Conservation (phyloP, 164 flowering plant genomes). For the Aristolochia fimbriata region DNA sequence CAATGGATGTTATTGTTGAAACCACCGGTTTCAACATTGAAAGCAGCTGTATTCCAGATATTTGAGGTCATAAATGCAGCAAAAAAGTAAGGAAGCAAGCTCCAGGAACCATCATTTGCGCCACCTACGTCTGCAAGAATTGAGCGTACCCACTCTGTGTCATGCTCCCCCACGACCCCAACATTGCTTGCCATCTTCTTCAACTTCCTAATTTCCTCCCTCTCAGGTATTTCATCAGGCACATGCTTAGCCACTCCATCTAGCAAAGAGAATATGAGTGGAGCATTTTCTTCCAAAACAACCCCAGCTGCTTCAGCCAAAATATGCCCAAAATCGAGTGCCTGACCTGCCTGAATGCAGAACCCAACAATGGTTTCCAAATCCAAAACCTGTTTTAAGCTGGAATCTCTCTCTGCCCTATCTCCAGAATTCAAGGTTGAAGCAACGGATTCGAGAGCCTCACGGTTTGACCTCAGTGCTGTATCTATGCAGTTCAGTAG, state of each 20-base stretch:
- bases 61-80: slow-evolving; percentile 80
- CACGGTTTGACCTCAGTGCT: slow-evolving; percentile 79
- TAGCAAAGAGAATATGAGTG: slow-evolving; percentile 67
- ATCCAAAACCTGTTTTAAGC: slow-evolving; percentile 69
- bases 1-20: slow-evolving; percentile 92
- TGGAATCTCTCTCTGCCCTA: slow-evolving; percentile 61
- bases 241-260: slow-evolving; percentile 59
- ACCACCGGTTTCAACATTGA: slow-evolving; percentile 79
- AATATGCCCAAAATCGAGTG: slow-evolving; percentile 68
- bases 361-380: slow-evolving; percentile 85
- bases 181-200: slow-evolving; percentile 61
- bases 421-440: slow-evolving; percentile 75
- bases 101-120: slow-evolving; percentile 88
- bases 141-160: slow-evolving; percentile 77
- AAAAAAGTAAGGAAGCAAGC: slow-evolving; percentile 73
- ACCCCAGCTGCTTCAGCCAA: slow-evolving; percentile 79
- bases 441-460: slow-evolving; percentile 72
- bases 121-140: slow-evolving; percentile 77
- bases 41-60: slow-evolving; percentile 76
- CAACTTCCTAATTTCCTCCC: slow-evolving; percentile 67
- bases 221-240: slow-evolving; percentile 77
- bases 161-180: slow-evolving; percentile 59
- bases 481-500: slow-evolving; percentile 90
- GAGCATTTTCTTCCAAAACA: slow-evolving; percentile 83
- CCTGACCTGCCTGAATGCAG: slow-evolving; percentile 91